These are phyloP conservation scores for Xylaria scruposa DNA, from an alignment of 495 filamentous ascomycete genomes.

Conservation along the genomic window DNA sequence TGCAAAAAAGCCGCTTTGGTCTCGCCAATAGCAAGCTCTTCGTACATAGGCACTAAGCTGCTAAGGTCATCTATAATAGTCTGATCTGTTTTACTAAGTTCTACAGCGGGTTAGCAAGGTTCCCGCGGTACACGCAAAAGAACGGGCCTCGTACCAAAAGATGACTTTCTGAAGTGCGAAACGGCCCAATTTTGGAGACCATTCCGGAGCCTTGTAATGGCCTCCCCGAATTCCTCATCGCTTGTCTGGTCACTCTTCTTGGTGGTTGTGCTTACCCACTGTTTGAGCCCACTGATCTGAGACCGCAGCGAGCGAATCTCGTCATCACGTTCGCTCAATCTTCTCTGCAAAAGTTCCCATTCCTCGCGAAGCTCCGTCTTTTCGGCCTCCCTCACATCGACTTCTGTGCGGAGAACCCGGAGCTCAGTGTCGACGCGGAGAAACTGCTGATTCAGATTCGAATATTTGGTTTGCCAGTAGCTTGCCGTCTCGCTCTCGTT, in stretches of 20 bases:
- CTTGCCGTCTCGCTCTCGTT: slow-evolving; percentile 52
- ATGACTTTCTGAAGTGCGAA: slow-evolving; percentile 59
- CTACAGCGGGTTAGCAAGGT: slow-evolving; percentile 40
- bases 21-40: slow-evolving; percentile 48
- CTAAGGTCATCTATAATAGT: slow-evolving; percentile 47
- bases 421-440: slow-evolving; percentile 52
- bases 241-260: slow-evolving; percentile 54
- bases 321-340: slow-evolving; percentile 49
- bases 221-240: slow-evolving; percentile 60
- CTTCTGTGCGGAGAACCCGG: slow-evolving; percentile 49
- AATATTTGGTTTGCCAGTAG: slow-evolving; percentile 57
- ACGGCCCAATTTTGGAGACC: slow-evolving; percentile 66
- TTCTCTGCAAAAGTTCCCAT: slow-evolving; percentile 45
- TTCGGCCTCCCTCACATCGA: slow-evolving; percentile 45
- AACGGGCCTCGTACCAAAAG: slow-evolving; percentile 48
- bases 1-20: slow-evolving; percentile 61
- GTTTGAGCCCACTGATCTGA: slow-evolving; percentile 61
- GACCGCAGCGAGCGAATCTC: slow-evolving; percentile 50
- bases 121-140: slow-evolving; percentile 1
- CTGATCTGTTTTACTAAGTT: slow-evolving; percentile 45
- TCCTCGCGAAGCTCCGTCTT: slow-evolving; percentile 50
- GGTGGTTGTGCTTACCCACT: slow-evolving; percentile 60
- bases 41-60: slow-evolving; percentile 57
- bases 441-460: slow-evolving; percentile 50
- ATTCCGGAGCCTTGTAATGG: slow-evolving; percentile 57